Evolutionary conservation across 2,329 filamentous ascomycete species (phyloP).

Genomic region (Fonsecaea pedrosoi): DNA sequence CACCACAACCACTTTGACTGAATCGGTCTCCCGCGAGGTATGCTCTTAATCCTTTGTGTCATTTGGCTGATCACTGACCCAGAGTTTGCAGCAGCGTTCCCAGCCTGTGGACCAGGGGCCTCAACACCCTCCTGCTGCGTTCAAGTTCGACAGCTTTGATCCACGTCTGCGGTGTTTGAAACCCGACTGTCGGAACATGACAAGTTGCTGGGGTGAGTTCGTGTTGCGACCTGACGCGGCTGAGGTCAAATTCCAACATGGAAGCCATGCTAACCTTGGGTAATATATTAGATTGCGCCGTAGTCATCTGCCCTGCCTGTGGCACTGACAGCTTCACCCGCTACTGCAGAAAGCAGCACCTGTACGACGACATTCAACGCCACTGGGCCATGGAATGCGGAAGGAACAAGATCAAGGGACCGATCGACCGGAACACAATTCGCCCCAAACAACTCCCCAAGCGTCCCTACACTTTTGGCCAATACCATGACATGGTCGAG

Average conservation of each 20-base stretch:
- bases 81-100: background rate
- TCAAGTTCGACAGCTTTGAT: slow-evolving; percentile 58
- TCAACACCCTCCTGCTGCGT: slow-evolving; percentile 1
- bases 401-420: slow-evolving; percentile 23
- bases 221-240: background rate
- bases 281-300: slow-evolving; percentile 42
- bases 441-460: slow-evolving; percentile 23
- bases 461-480: slow-evolving; percentile 33
- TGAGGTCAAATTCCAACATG: background rate
- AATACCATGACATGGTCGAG: slow-evolving; percentile 45
- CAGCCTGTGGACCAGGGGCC: background rate
- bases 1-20: background rate
- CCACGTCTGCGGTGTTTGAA: slow-evolving; percentile 48
- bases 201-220: slow-evolving; percentile 40
- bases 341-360: slow-evolving; percentile 49
- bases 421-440: slow-evolving; percentile 34
- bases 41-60: background rate
- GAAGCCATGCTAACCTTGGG: slow-evolving; percentile 3
- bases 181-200: slow-evolving; percentile 42
- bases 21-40: background rate
- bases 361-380: slow-evolving; percentile 45
- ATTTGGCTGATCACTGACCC: background rate
- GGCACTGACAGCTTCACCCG: slow-evolving; percentile 48
- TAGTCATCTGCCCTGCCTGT: slow-evolving; percentile 50
- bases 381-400: slow-evolving; percentile 45